Evolutionary conservation across 2,329 filamentous ascomycete genomes (phyloP), one percentile per base, ranked within the genome.

Genomic region (Thelonectria discophora): DNA sequence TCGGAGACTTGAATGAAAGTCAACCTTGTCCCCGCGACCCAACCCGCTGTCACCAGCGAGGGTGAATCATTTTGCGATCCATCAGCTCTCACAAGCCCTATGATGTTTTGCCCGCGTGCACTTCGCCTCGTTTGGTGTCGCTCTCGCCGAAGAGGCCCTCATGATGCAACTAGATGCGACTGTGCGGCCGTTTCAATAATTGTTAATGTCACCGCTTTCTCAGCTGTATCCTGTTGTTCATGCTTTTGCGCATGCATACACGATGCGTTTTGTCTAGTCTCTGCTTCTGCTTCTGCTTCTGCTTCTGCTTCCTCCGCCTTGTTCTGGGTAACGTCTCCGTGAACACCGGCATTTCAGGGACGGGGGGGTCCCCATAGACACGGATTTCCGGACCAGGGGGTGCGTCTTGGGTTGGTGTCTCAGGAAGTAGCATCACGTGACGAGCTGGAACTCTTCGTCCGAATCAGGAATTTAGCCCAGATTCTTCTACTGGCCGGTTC

Each of bases 151-250:
- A 27, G 32, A 55, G 27, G 27, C 7, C 27, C 5, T 49, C 42
- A 45, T 46, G 51, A 18, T 53, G 51, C 46, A 53, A 11, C 21
- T 47, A 46, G 34, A 52, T 54, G 51, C 40, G 13, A 24, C 20
- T n/a, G 21, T 37, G 34, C 21, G n/a, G 52, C 15, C 17, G 30
- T 17, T 27, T 13, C 15, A n/a, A 46, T 50, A 58, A 60, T 60
- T 60, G 57, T 60, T 60, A 60, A 37, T 46, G 50, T 55, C 57
- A 60, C 57, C 57, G 57, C 57, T 60, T 17, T 13, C 17, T 13
- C 34, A n/a, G 18, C n/a, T 13, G 30, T 37, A 20, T 48, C 21
- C 21, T n/a, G 5, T n/a, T 47, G 42, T 47, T 42, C 18, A 54
- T 55, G 42, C 30, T 39, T 55, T 39, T 8, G 21, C 21, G 17